Evolutionary conservation across 1,284 basidiomycete genomes (phyloP).

Genomic region (Tremellales sp.): DNA sequence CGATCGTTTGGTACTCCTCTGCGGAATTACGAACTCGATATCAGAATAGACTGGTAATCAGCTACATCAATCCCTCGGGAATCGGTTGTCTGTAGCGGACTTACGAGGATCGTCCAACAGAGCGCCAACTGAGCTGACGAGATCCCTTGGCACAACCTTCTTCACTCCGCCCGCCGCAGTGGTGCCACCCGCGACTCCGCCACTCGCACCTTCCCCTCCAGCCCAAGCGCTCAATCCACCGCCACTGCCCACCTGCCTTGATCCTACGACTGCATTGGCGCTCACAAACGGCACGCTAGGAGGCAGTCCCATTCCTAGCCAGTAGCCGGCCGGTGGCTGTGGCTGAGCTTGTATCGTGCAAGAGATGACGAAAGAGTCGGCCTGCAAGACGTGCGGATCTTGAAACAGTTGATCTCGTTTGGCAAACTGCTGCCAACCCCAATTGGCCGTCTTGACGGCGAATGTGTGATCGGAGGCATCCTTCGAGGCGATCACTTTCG

Average conservation of each 20-base stretch:
- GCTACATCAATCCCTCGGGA: not conserved
- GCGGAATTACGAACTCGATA: conserved; percentile 68
- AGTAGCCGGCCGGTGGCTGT: conserved; percentile 54
- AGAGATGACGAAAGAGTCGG: conserved; percentile 65
- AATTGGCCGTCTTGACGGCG: conserved; percentile 75
- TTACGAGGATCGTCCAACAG: conserved; percentile 64
- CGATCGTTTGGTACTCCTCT: conserved; percentile 3
- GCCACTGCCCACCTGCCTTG: conserved; percentile 21
- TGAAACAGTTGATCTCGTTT: conserved; percentile 69
- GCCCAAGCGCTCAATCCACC: conserved; percentile 38
- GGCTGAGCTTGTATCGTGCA: conserved; percentile 73
- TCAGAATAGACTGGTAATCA: conserved; percentile 63
- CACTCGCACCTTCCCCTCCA: conserved; percentile 35
- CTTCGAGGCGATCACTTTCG: conserved; percentile 53
- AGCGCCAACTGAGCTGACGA: conserved; percentile 59
- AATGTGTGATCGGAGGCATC: conserved; percentile 81
- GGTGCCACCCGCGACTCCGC: conserved; percentile 40
- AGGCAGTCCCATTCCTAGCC: conserved; percentile 37
- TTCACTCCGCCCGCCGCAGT: conserved; percentile 37
- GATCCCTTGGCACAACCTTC: conserved; percentile 39
- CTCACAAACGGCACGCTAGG: conserved; percentile 8
- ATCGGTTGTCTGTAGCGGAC: conserved; percentile 7
- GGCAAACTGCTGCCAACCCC: conserved; percentile 77
- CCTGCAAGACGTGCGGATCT: conserved; percentile 55
- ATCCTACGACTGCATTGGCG: conserved; percentile 9